A percentile compares a stretch with the other conserved stretches of the same genome.
Evolutionary conservation across 768 basidiomycete genomes (phyloP).

Genomic region (Trametes coccinea): DNA sequence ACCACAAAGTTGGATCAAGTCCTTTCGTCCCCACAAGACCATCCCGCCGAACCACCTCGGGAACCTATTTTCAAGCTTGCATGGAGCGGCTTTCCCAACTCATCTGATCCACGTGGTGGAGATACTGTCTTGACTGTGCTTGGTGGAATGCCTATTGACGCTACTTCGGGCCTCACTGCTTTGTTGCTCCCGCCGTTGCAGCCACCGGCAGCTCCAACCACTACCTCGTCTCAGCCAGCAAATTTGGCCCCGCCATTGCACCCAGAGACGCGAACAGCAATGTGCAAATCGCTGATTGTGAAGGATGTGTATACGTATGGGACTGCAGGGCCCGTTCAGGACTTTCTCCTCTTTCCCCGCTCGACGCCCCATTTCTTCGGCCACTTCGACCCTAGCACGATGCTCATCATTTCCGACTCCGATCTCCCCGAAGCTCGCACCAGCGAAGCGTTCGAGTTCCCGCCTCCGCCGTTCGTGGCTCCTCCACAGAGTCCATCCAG

Average conservation of each 20-base stretch:
- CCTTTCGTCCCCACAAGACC: conserved; percentile 25
- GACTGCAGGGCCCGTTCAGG: conserved; percentile 63
- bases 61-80: conserved; percentile 87
- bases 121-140: conserved; percentile 73
- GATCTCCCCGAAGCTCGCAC: conserved; percentile 45
- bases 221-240: conserved; percentile 26
- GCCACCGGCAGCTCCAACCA: conserved; percentile 46
- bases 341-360: conserved; percentile 76
- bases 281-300: conserved; percentile 57
- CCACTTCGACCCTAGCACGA: conserved; percentile 65
- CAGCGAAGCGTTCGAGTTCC: conserved; percentile 68
- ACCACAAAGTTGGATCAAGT: conserved; percentile 46
- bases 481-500: background rate
- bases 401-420: conserved; percentile 61
- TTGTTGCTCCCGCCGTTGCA: conserved; percentile 68
- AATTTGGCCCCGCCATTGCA: conserved; percentile 31
- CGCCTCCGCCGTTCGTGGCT: conserved; percentile 49
- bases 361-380: conserved; percentile 68
- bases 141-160: conserved; percentile 64
- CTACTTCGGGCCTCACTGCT: conserved; percentile 64
- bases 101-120: conserved; percentile 64
- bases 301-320: conserved; percentile 56
- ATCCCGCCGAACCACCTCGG: conserved; percentile 31
- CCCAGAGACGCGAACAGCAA: conserved; percentile 56
- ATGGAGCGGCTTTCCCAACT: conserved; percentile 79